Evolutionary conservation across 768 basidiomycete species (phyloP).

Genomic region (Saitozyma podzolica): DNA sequence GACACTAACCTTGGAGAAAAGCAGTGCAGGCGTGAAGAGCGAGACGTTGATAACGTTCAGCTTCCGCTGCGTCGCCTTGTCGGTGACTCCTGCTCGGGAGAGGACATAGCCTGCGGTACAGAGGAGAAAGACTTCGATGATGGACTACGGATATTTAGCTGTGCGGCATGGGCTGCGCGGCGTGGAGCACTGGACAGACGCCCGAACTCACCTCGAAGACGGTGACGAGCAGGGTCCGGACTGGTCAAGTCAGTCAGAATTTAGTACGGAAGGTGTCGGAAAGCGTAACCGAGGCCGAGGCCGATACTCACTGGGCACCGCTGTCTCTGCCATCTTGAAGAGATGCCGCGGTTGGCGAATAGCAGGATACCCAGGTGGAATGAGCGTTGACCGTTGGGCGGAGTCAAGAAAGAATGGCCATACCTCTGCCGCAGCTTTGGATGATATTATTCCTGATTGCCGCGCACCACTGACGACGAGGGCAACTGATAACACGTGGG

Average conservation of each 20-base stretch:
- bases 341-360: too few species aligned
- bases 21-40: conserved; percentile 69
- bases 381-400: too few species aligned
- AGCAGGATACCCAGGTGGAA: too few species aligned
- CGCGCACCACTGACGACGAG: too few species aligned
- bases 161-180: conserved; percentile 1
- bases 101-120: conserved; percentile 76
- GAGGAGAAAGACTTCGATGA: conserved; percentile 81
- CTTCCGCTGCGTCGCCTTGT: conserved; percentile 73
- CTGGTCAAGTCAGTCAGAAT: conserved; percentile 13
- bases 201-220: conserved; percentile 61
- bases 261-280: not conserved
- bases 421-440: too few species aligned
- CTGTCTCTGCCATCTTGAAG: not conserved
- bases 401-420: too few species aligned
- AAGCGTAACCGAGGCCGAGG: not conserved
- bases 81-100: conserved; percentile 74
- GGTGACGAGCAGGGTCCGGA: conserved; percentile 59
- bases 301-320: not conserved
- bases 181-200: conserved; percentile 1
- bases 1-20: conserved; percentile 74
- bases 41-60: conserved; percentile 65
- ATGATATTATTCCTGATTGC: too few species aligned
- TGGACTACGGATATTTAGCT: conserved; percentile 61
- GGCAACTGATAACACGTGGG: too few species aligned